phyloP scores from a whole-genome alignment of 257 asterid genomes.

The Plantago elongata region DNA sequence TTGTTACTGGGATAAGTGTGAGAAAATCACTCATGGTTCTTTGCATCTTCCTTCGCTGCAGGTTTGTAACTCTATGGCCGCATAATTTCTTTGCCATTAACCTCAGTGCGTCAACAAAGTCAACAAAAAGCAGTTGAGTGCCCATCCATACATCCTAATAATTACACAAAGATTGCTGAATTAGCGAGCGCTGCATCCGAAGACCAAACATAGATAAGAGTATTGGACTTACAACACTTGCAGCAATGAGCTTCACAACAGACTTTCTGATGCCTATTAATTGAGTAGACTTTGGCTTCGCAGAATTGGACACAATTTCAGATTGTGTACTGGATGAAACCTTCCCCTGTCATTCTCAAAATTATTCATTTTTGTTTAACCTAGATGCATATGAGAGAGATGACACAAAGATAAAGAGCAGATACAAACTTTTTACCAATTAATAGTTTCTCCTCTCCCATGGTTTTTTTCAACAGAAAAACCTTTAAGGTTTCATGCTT shows the following conservation, averaged over 20 bases:
- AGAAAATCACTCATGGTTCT: conserved; percentile 51
- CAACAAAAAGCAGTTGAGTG: conserved; percentile 56
- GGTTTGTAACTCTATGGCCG: conserved; percentile 46
- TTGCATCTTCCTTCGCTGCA: conserved; percentile 59
- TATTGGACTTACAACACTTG: conserved; percentile 45
- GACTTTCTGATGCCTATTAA: conserved; percentile 45
- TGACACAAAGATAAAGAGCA: neutral
- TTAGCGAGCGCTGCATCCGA: conserved; percentile 2
- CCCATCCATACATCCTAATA: conserved; percentile 78
- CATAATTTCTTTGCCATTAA: conserved; percentile 38
- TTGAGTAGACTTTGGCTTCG: conserved; percentile 25
- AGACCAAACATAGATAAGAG: neutral
- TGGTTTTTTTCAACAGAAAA: too few relatives aligned
- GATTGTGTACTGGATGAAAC: conserved; percentile 26
- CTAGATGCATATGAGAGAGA: conserved; percentile 1
- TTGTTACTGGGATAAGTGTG: conserved; percentile 63
- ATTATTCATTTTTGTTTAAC: conserved; percentile 9
- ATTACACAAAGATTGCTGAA: conserved; percentile 12
- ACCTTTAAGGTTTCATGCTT: too few relatives aligned
- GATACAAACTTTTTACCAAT: too few relatives aligned
- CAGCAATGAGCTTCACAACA: conserved; percentile 43
- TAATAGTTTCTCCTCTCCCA: too few relatives aligned
- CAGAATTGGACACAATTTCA: conserved; percentile 21
- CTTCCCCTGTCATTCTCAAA: conserved; percentile 34
- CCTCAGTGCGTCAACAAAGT: conserved; percentile 35